Percentiles rank a stretch among this genome's conserved stretches.
phyloP scores from a whole-genome alignment of 805 yeast species.

The Saturnispora kantuleensis region DNA sequence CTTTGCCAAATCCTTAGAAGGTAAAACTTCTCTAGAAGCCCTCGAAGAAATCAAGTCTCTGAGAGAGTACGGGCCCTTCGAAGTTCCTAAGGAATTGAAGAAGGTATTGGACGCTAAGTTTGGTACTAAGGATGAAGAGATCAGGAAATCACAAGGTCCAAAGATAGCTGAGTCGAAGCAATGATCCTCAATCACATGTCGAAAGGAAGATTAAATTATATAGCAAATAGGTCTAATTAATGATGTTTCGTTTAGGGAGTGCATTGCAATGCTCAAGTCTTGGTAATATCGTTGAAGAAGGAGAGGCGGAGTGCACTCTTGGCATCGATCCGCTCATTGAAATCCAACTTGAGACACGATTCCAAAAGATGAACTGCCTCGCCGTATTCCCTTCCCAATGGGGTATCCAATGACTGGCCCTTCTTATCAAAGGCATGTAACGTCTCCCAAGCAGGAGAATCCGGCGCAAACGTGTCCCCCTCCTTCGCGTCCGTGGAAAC shows the following conservation, averaged over 20 bases:
- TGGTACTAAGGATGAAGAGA: slow-evolving; percentile 22
- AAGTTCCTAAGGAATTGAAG: slow-evolving; percentile 33
- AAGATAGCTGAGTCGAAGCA: not conserved
- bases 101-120: slow-evolving; percentile 33
- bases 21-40: slow-evolving; percentile 29
- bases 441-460: slow-evolving; percentile 64
- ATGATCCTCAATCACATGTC: not conserved
- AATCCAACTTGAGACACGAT: slow-evolving; percentile 50
- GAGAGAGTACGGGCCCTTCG: slow-evolving; percentile 57
- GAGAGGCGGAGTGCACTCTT: slow-evolving; percentile 45
- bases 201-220: too few species aligned
- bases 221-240: too few species aligned
- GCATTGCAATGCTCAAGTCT: not conserved
- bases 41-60: slow-evolving; percentile 44
- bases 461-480: slow-evolving; percentile 55
- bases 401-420: slow-evolving; percentile 30
- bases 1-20: slow-evolving; percentile 17
- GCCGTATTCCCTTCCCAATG: slow-evolving; percentile 29
- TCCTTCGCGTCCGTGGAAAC: slow-evolving; percentile 36
- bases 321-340: slow-evolving; percentile 46
- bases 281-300: slow-evolving; percentile 35
- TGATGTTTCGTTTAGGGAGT: not conserved
- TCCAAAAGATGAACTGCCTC: slow-evolving; percentile 47
- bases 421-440: slow-evolving; percentile 37
- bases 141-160: slow-evolving; percentile 8